Evolutionary conservation across 2,329 filamentous ascomycete genomes (phyloP).

Genomic region (Zasmidium citrigriseum): DNA sequence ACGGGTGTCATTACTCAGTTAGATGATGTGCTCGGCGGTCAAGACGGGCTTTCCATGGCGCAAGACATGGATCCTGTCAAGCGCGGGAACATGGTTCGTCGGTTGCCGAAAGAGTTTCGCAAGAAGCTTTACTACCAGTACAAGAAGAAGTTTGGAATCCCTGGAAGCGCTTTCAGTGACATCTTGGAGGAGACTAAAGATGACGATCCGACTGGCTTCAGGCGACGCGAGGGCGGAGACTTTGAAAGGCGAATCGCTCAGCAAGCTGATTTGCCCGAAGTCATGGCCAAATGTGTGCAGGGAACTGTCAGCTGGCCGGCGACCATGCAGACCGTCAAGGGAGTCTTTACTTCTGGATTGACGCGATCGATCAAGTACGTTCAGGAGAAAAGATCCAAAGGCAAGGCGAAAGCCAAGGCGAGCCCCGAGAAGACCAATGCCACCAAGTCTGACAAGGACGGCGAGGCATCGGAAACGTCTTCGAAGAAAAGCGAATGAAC

Average conservation of each 20-base stretch:
- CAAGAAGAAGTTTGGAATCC: slow-evolving; percentile 85
- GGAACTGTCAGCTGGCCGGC: slow-evolving; percentile 93
- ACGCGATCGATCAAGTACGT: slow-evolving; percentile 72
- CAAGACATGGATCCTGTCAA: slow-evolving; percentile 94
- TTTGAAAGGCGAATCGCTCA: slow-evolving; percentile 88
- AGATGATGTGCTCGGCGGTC: slow-evolving; percentile 50
- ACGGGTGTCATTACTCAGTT: slow-evolving; percentile 52
- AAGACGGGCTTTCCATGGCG: slow-evolving; percentile 67
- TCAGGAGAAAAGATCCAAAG: slow-evolving; percentile 68
- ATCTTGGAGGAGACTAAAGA: slow-evolving; percentile 80
- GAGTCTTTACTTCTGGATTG: slow-evolving; percentile 75
- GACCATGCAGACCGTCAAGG: slow-evolving; percentile 83
- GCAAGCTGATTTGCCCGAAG: slow-evolving; percentile 66
- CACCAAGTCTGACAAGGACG: not conserved
- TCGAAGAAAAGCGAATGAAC: not conserved
- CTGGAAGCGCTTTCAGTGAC: slow-evolving; percentile 76
- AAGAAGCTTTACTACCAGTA: slow-evolving; percentile 93
- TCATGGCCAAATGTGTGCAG: slow-evolving; percentile 75
- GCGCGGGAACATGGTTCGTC: slow-evolving; percentile 93
- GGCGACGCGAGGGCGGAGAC: slow-evolving; percentile 72
- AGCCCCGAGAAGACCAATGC: not conserved
- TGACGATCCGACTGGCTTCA: slow-evolving; percentile 65
- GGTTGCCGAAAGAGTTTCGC: slow-evolving; percentile 83
- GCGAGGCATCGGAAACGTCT: not conserved
- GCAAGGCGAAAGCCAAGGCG: slow-evolving; percentile 28